Evolutionary conservation across 169 alveolate genomes (phyloP).

Genomic region (Plasmodium sp.): DNA sequence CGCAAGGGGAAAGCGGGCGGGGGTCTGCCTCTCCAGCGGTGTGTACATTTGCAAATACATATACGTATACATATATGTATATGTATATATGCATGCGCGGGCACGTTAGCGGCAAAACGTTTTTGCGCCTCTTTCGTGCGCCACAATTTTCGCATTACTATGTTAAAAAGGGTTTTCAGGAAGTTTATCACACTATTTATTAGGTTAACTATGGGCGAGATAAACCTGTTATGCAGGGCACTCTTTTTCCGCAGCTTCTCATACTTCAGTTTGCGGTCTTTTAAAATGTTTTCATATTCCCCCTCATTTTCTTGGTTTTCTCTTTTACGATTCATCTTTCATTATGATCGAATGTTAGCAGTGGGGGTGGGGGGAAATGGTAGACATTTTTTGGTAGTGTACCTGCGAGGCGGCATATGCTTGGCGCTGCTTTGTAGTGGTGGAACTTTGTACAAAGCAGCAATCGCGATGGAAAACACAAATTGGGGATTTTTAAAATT

Average conservation of each 20-base stretch:
- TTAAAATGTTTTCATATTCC: conserved; percentile 56
- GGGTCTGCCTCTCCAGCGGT: not conserved
- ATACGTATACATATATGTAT: not conserved
- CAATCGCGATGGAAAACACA: not conserved
- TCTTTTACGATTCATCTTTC: conserved; percentile 39
- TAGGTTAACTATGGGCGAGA: conserved; percentile 28
- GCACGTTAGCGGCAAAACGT: not conserved
- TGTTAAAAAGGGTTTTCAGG: conserved; percentile 39
- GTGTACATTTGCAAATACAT: not conserved
- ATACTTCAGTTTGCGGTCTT: conserved; percentile 45
- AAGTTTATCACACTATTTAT: conserved; percentile 16
- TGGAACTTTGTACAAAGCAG: not conserved
- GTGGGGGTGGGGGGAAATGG: not conserved
- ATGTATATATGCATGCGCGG: not conserved
- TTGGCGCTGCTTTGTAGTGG: not conserved
- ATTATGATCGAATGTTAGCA: conserved; percentile 10
- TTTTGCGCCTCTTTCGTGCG: not conserved
- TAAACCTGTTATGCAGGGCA: conserved; percentile 18
- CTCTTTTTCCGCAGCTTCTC: conserved; percentile 33
- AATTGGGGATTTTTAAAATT: not conserved
- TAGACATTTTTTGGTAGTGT: not conserved
- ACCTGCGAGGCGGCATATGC: not conserved
- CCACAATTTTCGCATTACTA: conserved; percentile 12
- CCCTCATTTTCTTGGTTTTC: conserved; percentile 13
- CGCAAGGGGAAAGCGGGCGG: not conserved